These are phyloP conservation scores for Colletotrichum sp. DNA, from an alignment of 2,329 filamentous ascomycete species.

Conservation along the genomic window DNA sequence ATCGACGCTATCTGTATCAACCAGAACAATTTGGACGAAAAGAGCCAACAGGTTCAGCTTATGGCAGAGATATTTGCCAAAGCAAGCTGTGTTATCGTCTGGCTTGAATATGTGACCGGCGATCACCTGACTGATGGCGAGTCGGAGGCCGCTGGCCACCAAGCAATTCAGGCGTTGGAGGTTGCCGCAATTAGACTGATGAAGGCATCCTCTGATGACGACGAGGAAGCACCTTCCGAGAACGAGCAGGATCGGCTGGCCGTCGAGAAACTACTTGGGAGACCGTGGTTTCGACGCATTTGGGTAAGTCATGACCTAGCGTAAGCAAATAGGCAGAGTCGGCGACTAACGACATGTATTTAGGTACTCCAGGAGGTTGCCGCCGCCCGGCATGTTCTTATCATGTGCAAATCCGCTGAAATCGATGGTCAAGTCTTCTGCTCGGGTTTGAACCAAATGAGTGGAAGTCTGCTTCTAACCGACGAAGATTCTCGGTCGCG, in stretches of 20 bases:
- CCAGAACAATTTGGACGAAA: background rate
- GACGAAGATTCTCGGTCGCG: background rate
- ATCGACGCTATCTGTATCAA: background rate
- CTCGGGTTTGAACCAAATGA: fast-evolving
- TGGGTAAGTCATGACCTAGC: background rate
- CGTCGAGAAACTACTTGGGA: background rate
- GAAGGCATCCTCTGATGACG: too few relatives aligned
- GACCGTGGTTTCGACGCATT: background rate
- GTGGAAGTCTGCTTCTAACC: fast-evolving
- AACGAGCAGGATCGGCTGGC: background rate
- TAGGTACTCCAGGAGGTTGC: background rate
- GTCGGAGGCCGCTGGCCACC: fast-evolving
- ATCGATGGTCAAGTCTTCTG: background rate
- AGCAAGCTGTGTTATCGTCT: background rate
- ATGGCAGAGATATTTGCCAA: background rate
- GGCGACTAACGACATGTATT: fast-evolving
- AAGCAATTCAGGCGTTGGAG: background rate
- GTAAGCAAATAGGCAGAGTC: fast-evolving
- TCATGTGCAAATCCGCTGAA: background rate
- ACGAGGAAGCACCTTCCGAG: too few relatives aligned
- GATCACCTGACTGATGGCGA: fast-evolving
- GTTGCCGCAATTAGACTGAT: background rate
- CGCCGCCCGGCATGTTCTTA: fast-evolving
- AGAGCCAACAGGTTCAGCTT: fast-evolving
- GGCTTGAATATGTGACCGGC: background rate